A percentile compares a stretch with the other conserved stretches of the same genome.
These are phyloP conservation scores for Yueomyces sinensis DNA, from an alignment of 805 yeast species.

Conservation along the genomic window DNA sequence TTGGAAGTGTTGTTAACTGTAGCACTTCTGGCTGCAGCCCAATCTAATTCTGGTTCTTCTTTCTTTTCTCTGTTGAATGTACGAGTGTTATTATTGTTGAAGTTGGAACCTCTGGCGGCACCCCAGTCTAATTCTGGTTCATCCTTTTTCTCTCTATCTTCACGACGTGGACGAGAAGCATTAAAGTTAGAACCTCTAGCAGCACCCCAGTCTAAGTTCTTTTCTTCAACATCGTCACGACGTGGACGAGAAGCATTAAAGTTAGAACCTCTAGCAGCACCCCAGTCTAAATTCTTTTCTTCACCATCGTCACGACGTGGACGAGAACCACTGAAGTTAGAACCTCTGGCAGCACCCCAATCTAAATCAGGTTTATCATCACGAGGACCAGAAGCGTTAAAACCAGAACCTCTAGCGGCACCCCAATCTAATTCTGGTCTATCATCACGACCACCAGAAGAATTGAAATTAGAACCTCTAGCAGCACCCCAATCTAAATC, in stretches of 20 bases:
- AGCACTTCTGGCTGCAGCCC: constrained; percentile 29
- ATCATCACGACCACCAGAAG: constrained; percentile 22
- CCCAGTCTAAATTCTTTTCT: constrained; percentile 24
- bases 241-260: constrained; percentile 23
- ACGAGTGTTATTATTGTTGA: constrained; percentile 4
- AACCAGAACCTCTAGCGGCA: constrained; percentile 34
- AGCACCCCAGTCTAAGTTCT: constrained; percentile 24
- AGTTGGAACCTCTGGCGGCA: constrained; percentile 20
- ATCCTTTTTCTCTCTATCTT: constrained; percentile 19
- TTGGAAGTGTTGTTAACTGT: constrained; percentile 5
- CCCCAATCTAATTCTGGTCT: constrained; percentile 34
- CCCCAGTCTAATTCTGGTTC: constrained; percentile 38
- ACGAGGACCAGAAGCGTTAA: constrained; percentile 20
- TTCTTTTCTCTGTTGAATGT: no score
- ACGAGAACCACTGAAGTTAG: constrained; percentile 22
- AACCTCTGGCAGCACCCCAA: constrained; percentile 41
- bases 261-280: constrained; percentile 24
- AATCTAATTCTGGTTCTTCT: constrained; percentile 32
- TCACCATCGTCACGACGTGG: constrained; percentile 23
- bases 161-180: constrained; percentile 10
- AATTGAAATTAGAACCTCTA: constrained; percentile 19
- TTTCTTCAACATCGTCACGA: constrained; percentile 4
- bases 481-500: constrained; percentile 36
- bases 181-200: constrained; percentile 23
- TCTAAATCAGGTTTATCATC: constrained; percentile 32